Evolutionary conservation across 148 eudicot genomes (phyloP), one percentile per base, ranked within the genome.

Genomic region (Simmondsia chinensis): DNA sequence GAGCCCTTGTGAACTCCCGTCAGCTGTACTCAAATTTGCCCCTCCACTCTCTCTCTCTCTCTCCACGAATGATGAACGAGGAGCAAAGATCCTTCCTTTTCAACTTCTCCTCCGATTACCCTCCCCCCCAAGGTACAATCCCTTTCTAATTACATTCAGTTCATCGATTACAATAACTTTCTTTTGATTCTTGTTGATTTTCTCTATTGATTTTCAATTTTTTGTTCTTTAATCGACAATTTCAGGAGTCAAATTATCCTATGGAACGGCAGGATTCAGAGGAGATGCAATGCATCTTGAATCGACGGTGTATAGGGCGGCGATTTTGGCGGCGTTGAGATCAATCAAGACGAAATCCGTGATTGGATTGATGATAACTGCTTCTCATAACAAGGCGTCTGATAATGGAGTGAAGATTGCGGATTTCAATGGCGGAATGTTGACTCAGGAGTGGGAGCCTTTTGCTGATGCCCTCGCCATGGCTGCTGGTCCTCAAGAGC

Each of bases 391-490:
- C 36, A 41, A 74, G 28, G 85, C 70, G 3, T 66, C 75, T 10
- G 97, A 89, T 43, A 89, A 89, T 65, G 97, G 97, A 0, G 77
- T 89, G 48, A 89, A 89, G 51, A 68, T 89, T 12, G 82, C 97
- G 2, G 97, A 89, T 42, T 78, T 85, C 0, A 56, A 61, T 51
- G 97, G 97, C 13, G 95, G 83, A 36, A 89, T 89, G 97, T 46
- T 89, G 54, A 56, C 84, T 33, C 93, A 81, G 60, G 22, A 28
- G 2, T 84, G 93, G 97, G 97, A 89, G 41, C 97, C 97, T 32
- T 89, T 84, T 35, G 84, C 95, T 53, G 85, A 89, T 58, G 70
- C 73, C 11, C 54, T 89, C 13, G 88, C 95, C 1, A 82, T 72
- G 58, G 85, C 82, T 15, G 26, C 78, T n/a, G 75, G 82, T 60